Evolutionary conservation across 768 basidiomycete species (phyloP), one percentile per base, ranked within the genome.

Genomic region (Leucogyrophana mollusca): DNA sequence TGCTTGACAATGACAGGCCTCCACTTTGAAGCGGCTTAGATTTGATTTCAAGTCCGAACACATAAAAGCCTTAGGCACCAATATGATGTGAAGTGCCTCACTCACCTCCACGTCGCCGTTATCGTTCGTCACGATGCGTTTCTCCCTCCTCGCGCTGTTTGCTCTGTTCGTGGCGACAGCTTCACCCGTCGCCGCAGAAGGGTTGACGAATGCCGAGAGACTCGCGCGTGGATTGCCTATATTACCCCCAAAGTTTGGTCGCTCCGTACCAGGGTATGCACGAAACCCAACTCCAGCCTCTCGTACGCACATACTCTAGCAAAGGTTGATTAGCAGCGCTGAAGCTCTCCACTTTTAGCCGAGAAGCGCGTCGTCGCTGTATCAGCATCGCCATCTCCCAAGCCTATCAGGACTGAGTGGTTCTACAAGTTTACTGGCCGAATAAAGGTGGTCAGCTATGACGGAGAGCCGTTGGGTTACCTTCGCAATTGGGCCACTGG

Each of bases 181-280:
- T 40, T 59, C 45, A 24, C 40, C 43, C 14, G 51, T 51, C 34
- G 52, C 50, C n/a, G 51, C 65, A 21, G 34, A 51, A 22, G 40
- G 47, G 13, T 68, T 66, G 51, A 73, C 73, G 9, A 76, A 75
- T 50, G 71, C 60, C 16, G 65, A 74, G 48, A 67, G 76, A 34
- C 55, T 77, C 47, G 73, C 74, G 25, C 68, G 72, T 39, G 74
- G 74, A 9, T 62, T 76, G n/a, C 68, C 72, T 24, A 70, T 72
- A 2, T 59, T 64, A 21, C 68, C 66, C 9, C 50, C 53, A 32
- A 62, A 58, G 34, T 71, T 71, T 44, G 59, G 56, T 33, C 62
- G 65, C 14, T 55, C 25, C 32, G 45, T 64, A 4, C 69, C 69
- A 0, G 68, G 68, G 13, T 52, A 47, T 40, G 40, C 20, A 32